Base-by-base conservation (phyloP, 1,284 basidiomycete genomes). In the Gastroboletus turbinatus region DNA sequence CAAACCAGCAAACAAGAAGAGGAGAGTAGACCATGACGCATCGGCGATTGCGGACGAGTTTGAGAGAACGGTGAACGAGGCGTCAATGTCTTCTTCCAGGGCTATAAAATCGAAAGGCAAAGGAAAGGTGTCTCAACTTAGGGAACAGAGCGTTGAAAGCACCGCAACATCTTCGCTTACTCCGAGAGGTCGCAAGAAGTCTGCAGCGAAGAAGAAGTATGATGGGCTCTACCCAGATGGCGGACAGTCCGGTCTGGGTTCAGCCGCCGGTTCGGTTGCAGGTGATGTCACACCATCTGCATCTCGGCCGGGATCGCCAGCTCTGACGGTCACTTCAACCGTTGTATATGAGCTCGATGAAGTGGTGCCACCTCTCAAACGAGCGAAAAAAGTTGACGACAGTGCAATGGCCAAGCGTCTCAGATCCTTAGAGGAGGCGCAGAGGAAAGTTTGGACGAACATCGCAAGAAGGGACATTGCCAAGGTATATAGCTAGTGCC, bases 401-500 rank as follows among this genome's bases (percentile, higher is more conserved):
- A 75, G 71, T 51, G 78, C 82, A 4, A 88, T 89, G 82, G 68
- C 81, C 23, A 90, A 91, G 67, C 82, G 90, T 33, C 77, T 92
- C 50, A 87, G 84, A 68, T 79, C 82, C 4, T 67, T 95, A 38
- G 92, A 95, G 67, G 92, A 95, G 64, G 78, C 90, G 2, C 92
- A 94, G 73, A 82, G 83, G 59, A 91, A 92, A 71, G 88, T 92
- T 10, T 96, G 94, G 93, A 85, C 85, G 25, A 87, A 85, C 62
- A 92, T 96, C 49, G 91, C 90, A 2, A 78, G 83, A 58, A 81
- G 87, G 63, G 93, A 96, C 66, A 83, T 95, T 35, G 85, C 87
- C 23, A 94, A 89, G 79, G 93, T 91, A 64, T 51, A 67, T 53
- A 46, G 14, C 19, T 52, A 35, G 29, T 43, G 9, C 27, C 35